Evolutionary conservation across 2,329 filamentous ascomycete species (phyloP).

Genomic region (Cladosporium halotolerans): DNA sequence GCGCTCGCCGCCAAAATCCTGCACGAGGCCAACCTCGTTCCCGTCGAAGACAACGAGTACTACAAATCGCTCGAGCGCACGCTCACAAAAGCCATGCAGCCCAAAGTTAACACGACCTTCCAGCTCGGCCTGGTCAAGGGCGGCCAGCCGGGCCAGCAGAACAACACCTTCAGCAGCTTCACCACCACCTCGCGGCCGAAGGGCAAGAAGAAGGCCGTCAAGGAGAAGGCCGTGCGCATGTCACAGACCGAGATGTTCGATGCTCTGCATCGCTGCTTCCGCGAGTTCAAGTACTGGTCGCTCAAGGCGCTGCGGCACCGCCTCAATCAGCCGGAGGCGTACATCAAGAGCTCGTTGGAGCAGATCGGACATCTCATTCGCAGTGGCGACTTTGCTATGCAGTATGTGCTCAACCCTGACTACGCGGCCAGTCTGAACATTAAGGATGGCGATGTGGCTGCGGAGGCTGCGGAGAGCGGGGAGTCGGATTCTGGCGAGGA

Average conservation of each 20-base stretch:
- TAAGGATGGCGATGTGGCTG: slow-evolving; percentile 37
- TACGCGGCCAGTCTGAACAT: slow-evolving; percentile 52
- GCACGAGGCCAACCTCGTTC: slow-evolving; percentile 69
- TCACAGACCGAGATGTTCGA: slow-evolving; percentile 83
- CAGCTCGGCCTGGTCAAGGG: not conserved
- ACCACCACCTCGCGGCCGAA: slow-evolving; percentile 28
- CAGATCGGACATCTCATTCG: slow-evolving; percentile 78
- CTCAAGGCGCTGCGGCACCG: slow-evolving; percentile 74
- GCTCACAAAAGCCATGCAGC: slow-evolving; percentile 18
- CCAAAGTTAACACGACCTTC: slow-evolving; percentile 32
- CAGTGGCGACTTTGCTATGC: slow-evolving; percentile 75
- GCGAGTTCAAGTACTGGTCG: slow-evolving; percentile 85
- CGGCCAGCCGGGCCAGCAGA: slow-evolving; percentile 1
- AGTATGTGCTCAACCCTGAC: slow-evolving; percentile 73
- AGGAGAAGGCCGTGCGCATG: slow-evolving; percentile 84
- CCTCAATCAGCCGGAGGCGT: slow-evolving; percentile 85
- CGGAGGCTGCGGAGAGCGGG: slow-evolving; percentile 31
- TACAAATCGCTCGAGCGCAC: slow-evolving; percentile 28
- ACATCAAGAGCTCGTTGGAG: slow-evolving; percentile 76
- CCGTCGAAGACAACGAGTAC: slow-evolving; percentile 64
- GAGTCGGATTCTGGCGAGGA: slow-evolving; percentile 36
- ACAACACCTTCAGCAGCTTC: slow-evolving; percentile 27
- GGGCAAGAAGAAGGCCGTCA: slow-evolving; percentile 41
- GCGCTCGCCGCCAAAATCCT: slow-evolving; percentile 64
- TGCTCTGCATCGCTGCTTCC: slow-evolving; percentile 75